These are phyloP conservation scores for Leccinum disarticulatum DNA, from an alignment of 768 basidiomycete species.

Conservation along the genomic window DNA sequence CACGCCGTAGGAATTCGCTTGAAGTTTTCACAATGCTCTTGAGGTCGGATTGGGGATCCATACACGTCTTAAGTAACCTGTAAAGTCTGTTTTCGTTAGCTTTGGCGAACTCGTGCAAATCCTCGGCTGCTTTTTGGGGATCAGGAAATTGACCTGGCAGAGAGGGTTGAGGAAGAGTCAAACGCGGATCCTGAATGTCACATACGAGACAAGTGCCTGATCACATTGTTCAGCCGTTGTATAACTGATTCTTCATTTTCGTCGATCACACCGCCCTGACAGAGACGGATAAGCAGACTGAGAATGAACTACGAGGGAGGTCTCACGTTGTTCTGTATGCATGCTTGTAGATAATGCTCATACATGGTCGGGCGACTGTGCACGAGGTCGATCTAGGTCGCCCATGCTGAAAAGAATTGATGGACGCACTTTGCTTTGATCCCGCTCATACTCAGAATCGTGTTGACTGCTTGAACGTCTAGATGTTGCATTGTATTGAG, in stretches of 20 bases:
- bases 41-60: constrained; percentile 83
- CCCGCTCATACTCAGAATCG: constrained; percentile 59
- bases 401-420: not conserved
- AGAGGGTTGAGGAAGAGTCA: constrained; percentile 1
- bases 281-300: not conserved
- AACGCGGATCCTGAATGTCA: constrained; percentile 7
- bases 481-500: constrained; percentile 71
- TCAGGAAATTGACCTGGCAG: constrained; percentile 59
- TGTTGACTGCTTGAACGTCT: constrained; percentile 55
- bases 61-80: constrained; percentile 76
- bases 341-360: constrained; percentile 69
- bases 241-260: constrained; percentile 68
- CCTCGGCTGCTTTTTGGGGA: constrained; percentile 70
- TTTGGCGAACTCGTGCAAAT: constrained; percentile 80
- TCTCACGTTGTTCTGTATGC: constrained; percentile 82
- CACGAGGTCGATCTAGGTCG: constrained; percentile 4
- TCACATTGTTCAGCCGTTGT: constrained; percentile 51
- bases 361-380: constrained; percentile 66
- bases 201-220: constrained; percentile 63
- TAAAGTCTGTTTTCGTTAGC: constrained; percentile 85
- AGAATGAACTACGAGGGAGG: not conserved
- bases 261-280: constrained; percentile 88
- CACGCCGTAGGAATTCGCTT: constrained; percentile 75
- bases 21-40: constrained; percentile 76
- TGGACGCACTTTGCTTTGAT: constrained; percentile 57